These are phyloP conservation scores for Salicornia ramosissima DNA, from an alignment of 148 eudicot genomes.

Conservation along the genomic window DNA sequence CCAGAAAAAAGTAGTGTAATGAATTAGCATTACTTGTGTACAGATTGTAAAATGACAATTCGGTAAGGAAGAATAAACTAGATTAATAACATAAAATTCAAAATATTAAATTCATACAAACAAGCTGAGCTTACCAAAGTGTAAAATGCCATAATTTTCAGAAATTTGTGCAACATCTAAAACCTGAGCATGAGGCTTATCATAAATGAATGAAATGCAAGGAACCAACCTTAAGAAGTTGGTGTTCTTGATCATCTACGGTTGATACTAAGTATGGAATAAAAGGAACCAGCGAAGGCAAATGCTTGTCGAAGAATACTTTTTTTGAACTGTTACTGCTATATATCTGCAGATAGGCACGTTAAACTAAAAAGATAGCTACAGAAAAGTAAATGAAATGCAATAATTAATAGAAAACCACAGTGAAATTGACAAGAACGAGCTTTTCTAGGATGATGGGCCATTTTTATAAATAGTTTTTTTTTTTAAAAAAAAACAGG, in stretches of 20 bases:
- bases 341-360: slow-evolving; percentile 42
- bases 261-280: slow-evolving; percentile 56
- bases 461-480: too few species aligned
- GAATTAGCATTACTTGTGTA: too few species aligned
- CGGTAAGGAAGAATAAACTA: not conserved
- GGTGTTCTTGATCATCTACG: slow-evolving; percentile 52
- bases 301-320: slow-evolving; percentile 48
- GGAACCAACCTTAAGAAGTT: slow-evolving; percentile 60
- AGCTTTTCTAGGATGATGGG: not conserved
- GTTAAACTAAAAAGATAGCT: not conserved
- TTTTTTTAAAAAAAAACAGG: too few species aligned
- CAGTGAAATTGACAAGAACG: not conserved
- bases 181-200: not conserved
- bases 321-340: slow-evolving; percentile 35
- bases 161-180: not conserved
- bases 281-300: slow-evolving; percentile 59
- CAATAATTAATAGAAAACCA: not conserved
- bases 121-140: too few species aligned
- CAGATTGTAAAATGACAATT: too few species aligned
- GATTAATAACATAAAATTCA: not conserved
- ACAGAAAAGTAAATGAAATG: not conserved
- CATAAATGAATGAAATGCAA: not conserved
- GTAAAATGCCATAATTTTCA: not conserved
- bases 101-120: not conserved
- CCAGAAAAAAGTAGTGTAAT: too few species aligned